phyloP scores from a whole-genome alignment of 2,329 filamentous ascomycete species.

The Xylariaceae sp. region DNA sequence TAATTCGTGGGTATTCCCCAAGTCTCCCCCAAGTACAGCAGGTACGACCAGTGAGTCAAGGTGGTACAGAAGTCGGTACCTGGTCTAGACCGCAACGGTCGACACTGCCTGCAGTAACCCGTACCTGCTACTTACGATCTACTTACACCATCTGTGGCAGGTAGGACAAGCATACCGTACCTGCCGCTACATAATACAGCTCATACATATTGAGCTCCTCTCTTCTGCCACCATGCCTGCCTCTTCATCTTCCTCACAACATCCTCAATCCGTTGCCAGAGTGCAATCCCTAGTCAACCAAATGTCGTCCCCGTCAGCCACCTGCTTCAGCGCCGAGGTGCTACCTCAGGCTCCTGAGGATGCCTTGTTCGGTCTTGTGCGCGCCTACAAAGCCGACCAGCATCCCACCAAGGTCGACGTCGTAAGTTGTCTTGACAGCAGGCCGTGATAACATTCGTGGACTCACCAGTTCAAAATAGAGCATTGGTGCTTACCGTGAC shows the following conservation, averaged over 20 bases:
- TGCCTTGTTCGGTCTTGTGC: slow-evolving; percentile 87
- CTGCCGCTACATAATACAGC: slow-evolving; percentile 1
- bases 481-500: slow-evolving; percentile 90
- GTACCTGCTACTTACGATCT: not conserved
- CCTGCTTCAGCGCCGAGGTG: slow-evolving; percentile 67
- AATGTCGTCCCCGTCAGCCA: slow-evolving; percentile 58
- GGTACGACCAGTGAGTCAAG: not conserved
- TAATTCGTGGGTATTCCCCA: not conserved
- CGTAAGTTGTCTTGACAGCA: slow-evolving; percentile 45
- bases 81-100: not conserved
- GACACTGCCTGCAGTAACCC: not conserved
- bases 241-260: slow-evolving; percentile 40
- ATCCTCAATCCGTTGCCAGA: slow-evolving; percentile 45
- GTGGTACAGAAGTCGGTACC: not conserved
- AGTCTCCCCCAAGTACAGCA: not conserved
- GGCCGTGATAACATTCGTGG: not conserved
- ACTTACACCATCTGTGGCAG: not conserved
- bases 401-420: slow-evolving; percentile 82
- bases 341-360: slow-evolving; percentile 93
- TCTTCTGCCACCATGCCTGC: slow-evolving; percentile 36
- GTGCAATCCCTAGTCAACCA: slow-evolving; percentile 62
- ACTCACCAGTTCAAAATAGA: slow-evolving; percentile 32
- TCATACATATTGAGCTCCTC: slow-evolving; percentile 8
- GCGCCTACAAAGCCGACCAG: slow-evolving; percentile 76
- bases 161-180: not conserved